These are phyloP conservation scores for Pyrenophora seminiperda DNA, from an alignment of 2,329 filamentous ascomycete species.

Conservation along the genomic window DNA sequence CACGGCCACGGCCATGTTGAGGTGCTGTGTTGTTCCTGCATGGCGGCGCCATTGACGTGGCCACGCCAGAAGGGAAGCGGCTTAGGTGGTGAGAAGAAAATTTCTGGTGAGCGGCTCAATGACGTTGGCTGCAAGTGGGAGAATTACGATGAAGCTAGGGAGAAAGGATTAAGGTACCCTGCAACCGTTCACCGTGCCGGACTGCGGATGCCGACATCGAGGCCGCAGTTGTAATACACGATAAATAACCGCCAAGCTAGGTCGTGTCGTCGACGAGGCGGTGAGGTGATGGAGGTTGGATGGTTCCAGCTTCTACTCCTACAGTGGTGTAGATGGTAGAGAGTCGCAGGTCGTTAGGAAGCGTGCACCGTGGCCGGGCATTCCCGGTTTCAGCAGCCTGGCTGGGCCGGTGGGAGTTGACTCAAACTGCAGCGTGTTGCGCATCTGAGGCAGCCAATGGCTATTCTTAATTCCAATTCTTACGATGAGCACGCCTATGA, in stretches of 20 bases:
- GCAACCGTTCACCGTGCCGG: constrained; percentile 23
- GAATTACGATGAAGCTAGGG: constrained; percentile 19
- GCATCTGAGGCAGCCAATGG: constrained; percentile 22
- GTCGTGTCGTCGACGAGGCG: constrained; percentile 1
- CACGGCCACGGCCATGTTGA: constrained; percentile 16
- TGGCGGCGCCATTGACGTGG: constrained; percentile 44
- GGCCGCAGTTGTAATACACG: constrained; percentile 3
- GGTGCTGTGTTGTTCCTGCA: constrained; percentile 46
- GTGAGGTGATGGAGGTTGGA: too few relatives aligned
- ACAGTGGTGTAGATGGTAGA: too few relatives aligned
- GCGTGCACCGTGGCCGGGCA: constrained; percentile 22
- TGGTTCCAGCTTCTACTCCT: too few relatives aligned
- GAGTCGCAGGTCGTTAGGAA: too few relatives aligned
- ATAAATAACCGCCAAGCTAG: constrained; percentile 7
- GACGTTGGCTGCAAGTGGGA: constrained; percentile 20
- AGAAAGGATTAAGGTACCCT: constrained; percentile 22
- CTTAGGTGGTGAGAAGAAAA: constrained; percentile 16
- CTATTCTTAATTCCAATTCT: constrained; percentile 17
- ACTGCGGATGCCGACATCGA: neutral
- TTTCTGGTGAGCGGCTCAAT: constrained; percentile 19
- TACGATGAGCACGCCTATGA: constrained; percentile 2
- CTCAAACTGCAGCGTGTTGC: constrained; percentile 21
- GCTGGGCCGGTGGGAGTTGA: constrained; percentile 17
- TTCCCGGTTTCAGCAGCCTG: constrained; percentile 33
- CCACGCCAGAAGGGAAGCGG: constrained; percentile 27